A percentile compares a stretch with the other conserved stretches of the same genome.
These are phyloP conservation scores for Sporormia fimetaria DNA, from an alignment of 495 filamentous ascomycete species.

Conservation along the genomic window DNA sequence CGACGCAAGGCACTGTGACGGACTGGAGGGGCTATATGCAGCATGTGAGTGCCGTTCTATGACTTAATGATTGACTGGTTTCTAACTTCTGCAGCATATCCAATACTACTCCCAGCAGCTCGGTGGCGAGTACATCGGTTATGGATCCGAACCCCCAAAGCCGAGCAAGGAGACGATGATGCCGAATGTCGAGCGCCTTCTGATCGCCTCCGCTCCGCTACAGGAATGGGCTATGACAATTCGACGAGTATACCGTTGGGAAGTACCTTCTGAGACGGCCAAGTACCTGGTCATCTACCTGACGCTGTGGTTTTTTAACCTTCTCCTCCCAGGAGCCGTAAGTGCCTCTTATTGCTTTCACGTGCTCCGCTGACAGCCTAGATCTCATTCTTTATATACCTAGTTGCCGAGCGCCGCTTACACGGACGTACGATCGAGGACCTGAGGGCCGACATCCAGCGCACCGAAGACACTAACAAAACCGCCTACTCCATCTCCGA, in stretches of 20 bases:
- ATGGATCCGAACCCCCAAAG: constrained; percentile 33
- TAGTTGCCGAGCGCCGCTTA: constrained; percentile 32
- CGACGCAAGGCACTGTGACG: constrained; percentile 20
- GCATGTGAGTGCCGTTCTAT: constrained; percentile 29
- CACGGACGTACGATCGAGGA: constrained; percentile 30
- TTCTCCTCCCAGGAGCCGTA: constrained; percentile 20
- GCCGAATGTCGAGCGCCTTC: constrained; percentile 34
- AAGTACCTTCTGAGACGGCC: constrained; percentile 30
- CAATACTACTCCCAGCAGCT: constrained; percentile 35
- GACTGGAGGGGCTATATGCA: constrained; percentile 35
- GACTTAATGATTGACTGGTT: background rate
- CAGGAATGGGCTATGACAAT: constrained; percentile 35
- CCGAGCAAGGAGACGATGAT: constrained; percentile 31
- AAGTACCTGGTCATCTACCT: constrained; percentile 22
- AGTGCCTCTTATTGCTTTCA: constrained; percentile 32
- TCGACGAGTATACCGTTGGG: constrained; percentile 38
- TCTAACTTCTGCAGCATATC: constrained; percentile 28
- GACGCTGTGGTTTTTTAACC: constrained; percentile 9
- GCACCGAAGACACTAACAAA: constrained; percentile 24
- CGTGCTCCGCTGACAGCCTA: constrained; percentile 34
- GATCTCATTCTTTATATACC: constrained; percentile 25
- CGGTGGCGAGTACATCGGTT: constrained; percentile 38
- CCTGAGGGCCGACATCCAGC: constrained; percentile 31
- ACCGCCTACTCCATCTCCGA: constrained; percentile 33
- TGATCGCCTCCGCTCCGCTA: constrained; percentile 37